Evolutionary conservation across 805 yeast species (phyloP).

Genomic region (Wickerhamomyces strasburgensis): DNA sequence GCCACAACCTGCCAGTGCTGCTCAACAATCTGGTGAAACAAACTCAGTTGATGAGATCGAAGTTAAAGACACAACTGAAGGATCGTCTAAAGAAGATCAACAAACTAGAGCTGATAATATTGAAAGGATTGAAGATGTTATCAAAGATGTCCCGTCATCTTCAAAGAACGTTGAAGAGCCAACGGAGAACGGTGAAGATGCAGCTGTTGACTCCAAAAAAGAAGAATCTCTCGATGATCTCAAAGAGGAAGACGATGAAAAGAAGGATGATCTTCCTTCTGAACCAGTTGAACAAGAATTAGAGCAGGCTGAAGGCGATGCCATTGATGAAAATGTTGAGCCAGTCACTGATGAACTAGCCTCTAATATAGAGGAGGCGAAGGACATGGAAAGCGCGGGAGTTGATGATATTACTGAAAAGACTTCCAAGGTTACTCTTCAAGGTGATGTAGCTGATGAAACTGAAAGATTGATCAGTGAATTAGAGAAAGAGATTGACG

Average conservation of each 20-base stretch:
- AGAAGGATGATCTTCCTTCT: background rate
- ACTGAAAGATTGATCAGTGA: conserved; percentile 20
- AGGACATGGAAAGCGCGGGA: background rate
- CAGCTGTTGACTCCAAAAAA: background rate
- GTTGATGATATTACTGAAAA: background rate
- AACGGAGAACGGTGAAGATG: conserved; percentile 1
- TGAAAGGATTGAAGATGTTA: background rate
- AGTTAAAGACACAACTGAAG: too few species aligned
- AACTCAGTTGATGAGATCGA: conserved; percentile 2
- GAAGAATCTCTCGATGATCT: background rate
- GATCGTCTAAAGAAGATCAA: too few species aligned
- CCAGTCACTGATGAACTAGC: background rate
- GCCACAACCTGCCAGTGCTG: too few species aligned
- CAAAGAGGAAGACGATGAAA: background rate
- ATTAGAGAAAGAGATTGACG: conserved; percentile 16
- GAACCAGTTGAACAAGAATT: too few species aligned
- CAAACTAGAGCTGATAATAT: too few species aligned
- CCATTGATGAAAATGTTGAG: conserved; percentile 1
- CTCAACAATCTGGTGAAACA: conserved; percentile 1
- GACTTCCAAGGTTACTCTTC: background rate
- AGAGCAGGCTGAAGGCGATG: background rate
- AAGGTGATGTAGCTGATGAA: conserved; percentile 16
- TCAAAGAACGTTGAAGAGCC: background rate
- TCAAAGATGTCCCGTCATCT: background rate
- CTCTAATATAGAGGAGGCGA: background rate